Conservation (phyloP, 306 rosid genomes). For the Ochetophila trinervis region DNA sequence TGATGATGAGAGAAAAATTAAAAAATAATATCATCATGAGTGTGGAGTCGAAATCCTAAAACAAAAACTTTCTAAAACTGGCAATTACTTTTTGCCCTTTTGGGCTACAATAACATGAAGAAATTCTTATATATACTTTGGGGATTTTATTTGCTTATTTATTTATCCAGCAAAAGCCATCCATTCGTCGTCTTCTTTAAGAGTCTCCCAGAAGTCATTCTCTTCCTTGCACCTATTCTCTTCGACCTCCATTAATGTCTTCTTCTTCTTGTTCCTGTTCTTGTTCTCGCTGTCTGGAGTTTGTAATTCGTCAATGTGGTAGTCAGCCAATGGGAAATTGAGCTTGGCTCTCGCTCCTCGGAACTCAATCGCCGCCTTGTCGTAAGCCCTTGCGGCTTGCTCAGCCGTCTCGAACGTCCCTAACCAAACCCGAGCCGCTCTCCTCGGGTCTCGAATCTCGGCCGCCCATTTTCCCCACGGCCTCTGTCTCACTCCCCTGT, state of each 20-base stretch:
- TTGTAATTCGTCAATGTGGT: neutral
- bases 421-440: slow-evolving; percentile 45
- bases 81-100: too few species aligned
- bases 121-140: too few species aligned
- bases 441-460: slow-evolving; percentile 50
- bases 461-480: slow-evolving; percentile 74
- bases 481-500: slow-evolving; percentile 63
- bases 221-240: too few species aligned
- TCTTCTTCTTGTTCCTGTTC: neutral
- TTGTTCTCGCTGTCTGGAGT: neutral
- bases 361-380: slow-evolving; percentile 48
- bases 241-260: too few species aligned
- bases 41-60: too few species aligned
- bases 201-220: too few species aligned
- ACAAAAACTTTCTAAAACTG: too few species aligned
- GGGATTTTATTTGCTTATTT: too few species aligned
- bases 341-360: slow-evolving; percentile 42
- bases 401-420: slow-evolving; percentile 54
- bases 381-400: slow-evolving; percentile 64
- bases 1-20: too few species aligned
- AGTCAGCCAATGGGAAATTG: slow-evolving; percentile 33
- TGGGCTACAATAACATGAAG: too few species aligned
- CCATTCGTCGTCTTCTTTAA: neutral
- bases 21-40: too few species aligned
- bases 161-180: neutral